Base-by-base conservation (phyloP, 208 protist species). In the Acanthamoeba healyi region DNA sequence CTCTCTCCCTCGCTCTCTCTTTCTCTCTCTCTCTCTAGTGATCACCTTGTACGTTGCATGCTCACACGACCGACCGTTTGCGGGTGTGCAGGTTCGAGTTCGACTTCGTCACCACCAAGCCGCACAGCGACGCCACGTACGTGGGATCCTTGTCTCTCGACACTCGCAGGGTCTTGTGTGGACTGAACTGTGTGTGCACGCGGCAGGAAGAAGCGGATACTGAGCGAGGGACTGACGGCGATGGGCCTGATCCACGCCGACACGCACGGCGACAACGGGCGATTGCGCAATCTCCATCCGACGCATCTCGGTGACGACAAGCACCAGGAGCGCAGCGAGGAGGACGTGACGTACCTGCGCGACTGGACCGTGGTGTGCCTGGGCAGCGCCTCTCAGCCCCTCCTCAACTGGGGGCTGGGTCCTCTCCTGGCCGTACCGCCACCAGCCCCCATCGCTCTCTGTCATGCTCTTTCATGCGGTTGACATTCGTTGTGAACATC, bases 321-420 rank as follows among this genome's bases (percentile, higher is more conserved):
- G 6, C 10, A 15, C 58, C 26, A 5, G 54, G 54, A 61, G 2
- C 10, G 10, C 58, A 34, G 14, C 58, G 26, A 65, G 10, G 58
- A 65, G 4, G 38, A 5, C 14, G 19, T 34, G 10, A 17, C 14
- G 32, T 77, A 77, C 38, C 34, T 77, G 29, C 67, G 34, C 34
- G 38, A 77, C 34, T 77, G 67, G 67, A 77, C 67, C 36, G n/a
- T 77, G 67, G 36, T 77, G 19, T 77, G 67, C 38, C 67, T 77
- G 15, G 67, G 67, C 29, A 77, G 34, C 34, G 38, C 67, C 38
- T 77, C 67, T 26, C 67, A 77, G 34, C 67, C 38, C 6, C 67
- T 77, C 24, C 67, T 77, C 29, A 77, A 77, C 38, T 77, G 67
- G 67, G n/a, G 24, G 19, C 34, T 77, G 15, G 67, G 67, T 4